Base-by-base conservation (phyloP, 1,139 yeast genomes). In the Sugiyamaella pinicola region DNA sequence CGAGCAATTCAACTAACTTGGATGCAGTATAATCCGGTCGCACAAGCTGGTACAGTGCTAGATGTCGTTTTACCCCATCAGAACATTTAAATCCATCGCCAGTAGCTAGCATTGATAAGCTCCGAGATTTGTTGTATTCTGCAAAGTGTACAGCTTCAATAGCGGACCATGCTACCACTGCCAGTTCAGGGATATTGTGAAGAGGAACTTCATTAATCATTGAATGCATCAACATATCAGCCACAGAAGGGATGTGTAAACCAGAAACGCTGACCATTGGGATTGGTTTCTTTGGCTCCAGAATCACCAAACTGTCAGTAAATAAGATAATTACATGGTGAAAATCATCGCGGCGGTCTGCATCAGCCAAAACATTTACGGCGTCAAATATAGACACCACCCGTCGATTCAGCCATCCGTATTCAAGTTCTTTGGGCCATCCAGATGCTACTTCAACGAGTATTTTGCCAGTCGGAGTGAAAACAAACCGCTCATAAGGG, bases 381-480 rank as follows among this genome's bases (percentile, higher is more conserved):
- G 78, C 79, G 59, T 83, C 96, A 68, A 82, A 85, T 1, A 90
- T 84, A 0, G 95, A 87, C 17, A 91, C 90, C 3, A 91, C 93
- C 57, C 95, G 79, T 55, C 98, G 77, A 28, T 85, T 78, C 21
- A 89, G 69, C 97, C 97, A 90, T 22, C 96, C 96, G 64, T 84
- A 85, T 61, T 88, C 96, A 24, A 91, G 74, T 61, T 86, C 91
- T 0, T 81, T 72, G 0, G 98, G 98, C 97, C 97, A 91, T 19
- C 82, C 82, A 8, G 81, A 76, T 5, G 96, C 95, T 22, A 90
- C 69, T 63, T 89, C 96, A 0, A 95, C 85, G 42, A 91, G 72
- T 2, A 91, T 78, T 66, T 88, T 89, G 0, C 97, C 98, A 0
- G 96, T 85, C 0, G 97, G 96, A 0, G 97, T 90, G 65, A 90